phyloP scores from a whole-genome alignment of 139 green algal genomes.

The Chlamydomonas sp. region DNA sequence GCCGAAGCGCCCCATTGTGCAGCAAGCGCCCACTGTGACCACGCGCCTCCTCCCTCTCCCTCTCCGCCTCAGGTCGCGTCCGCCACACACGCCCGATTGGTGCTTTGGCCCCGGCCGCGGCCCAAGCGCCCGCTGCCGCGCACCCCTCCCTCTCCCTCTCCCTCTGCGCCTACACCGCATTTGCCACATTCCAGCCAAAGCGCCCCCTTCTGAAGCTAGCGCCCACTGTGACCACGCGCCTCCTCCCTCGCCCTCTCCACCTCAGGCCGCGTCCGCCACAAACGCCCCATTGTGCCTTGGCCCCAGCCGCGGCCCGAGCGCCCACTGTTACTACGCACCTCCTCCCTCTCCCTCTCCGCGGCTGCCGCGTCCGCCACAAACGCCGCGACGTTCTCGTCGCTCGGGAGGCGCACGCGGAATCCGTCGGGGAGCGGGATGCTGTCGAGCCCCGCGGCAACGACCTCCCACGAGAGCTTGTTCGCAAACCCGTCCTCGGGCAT shows the following conservation, averaged over 20 bases:
- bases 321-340: too few relatives aligned
- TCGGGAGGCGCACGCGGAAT: neutral
- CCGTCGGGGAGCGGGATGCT: neutral
- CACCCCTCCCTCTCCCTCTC: too few relatives aligned
- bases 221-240: neutral
- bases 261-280: neutral
- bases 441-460: slow-evolving; percentile 27
- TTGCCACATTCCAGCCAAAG: too few relatives aligned
- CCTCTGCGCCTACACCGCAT: too few relatives aligned
- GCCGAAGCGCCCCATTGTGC: too few relatives aligned
- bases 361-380: neutral
- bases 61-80: neutral
- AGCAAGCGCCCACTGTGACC: too few relatives aligned
- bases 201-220: too few relatives aligned
- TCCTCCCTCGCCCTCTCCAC: neutral
- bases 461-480: slow-evolving; percentile 36
- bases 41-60: slow-evolving; percentile 3
- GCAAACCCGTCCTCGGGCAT: slow-evolving; percentile 38
- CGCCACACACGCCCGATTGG: too few relatives aligned
- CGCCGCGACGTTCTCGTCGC: neutral
- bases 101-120: too few relatives aligned
- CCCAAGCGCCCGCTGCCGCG: too few relatives aligned
- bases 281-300: too few relatives aligned
- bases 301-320: too few relatives aligned
- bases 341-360: neutral